Base-by-base conservation (phyloP, 805 yeast species). In the Candida rishiriensis region DNA sequence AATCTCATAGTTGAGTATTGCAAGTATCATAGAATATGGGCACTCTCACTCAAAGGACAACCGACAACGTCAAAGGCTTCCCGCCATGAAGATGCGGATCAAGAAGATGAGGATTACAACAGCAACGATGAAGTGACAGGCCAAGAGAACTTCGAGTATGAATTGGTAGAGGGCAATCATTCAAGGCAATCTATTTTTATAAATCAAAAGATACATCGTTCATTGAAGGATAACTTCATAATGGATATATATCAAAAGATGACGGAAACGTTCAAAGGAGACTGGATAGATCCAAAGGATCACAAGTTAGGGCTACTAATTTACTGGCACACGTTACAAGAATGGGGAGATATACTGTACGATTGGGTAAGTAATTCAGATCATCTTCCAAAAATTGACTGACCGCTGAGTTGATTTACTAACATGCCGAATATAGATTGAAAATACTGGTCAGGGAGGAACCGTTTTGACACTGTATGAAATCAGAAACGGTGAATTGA, bases 391-490 rank as follows among this genome's bases (percentile, higher is more conserved):
- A 36, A 12, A 11, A 13, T n/a, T 21, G 3, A 14, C 7, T 21
- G 26, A 4, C 26, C 7, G 7, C 29, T 7, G n/a, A 26, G 14
- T 16, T 7, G n/a, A 26, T 8, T 16, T 31, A 34, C 37, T 33
- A 33, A 26, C 28, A 49, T 62, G 64, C 45, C 64, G 63, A 11
- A 16, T n/a, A n/a, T 38, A 48, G 55, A 47, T 79, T n/a, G 90
- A 85, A 42, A 67, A 71, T 16, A 78, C 91, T 0, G 96, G 96
- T 0, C 96, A 88, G 57, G 68, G 74, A 42, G 86, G 87, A 6
- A 71, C 83, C 1, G 83, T 91, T 2, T 65, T 91, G 41, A 91
- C 98, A 0, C 63, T 89, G 13, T 89, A 86, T 61, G 98, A 91
- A 63, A 61, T 91, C 32, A 70, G 83, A 0, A 76, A 78, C 45